These are phyloP conservation scores for Tolypocladium amazonense DNA, from an alignment of 2,329 filamentous ascomycete species.

Conservation along the genomic window DNA sequence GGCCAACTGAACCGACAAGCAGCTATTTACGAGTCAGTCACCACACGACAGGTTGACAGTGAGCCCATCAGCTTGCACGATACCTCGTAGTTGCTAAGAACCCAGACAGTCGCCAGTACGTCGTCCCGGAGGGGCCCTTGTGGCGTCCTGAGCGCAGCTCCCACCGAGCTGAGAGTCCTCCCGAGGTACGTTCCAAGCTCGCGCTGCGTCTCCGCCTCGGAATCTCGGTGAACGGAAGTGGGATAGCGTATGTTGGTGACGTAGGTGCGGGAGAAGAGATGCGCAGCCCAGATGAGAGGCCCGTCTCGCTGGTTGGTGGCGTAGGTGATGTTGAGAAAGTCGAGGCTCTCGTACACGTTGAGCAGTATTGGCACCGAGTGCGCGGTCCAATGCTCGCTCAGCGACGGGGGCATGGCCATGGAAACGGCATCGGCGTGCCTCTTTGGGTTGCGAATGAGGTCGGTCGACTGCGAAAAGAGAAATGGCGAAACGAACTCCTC, in stretches of 20 bases:
- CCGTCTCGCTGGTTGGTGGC: slow-evolving; percentile 14
- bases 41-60: neutral
- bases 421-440: neutral
- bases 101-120: slow-evolving; percentile 28
- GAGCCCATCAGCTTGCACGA: too few species aligned
- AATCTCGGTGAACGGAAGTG: slow-evolving; percentile 15
- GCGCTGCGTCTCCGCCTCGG: slow-evolving; percentile 13
- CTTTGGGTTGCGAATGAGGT: slow-evolving; percentile 5
- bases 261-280: slow-evolving; percentile 29
- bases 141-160: slow-evolving; percentile 21
- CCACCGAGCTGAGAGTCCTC: slow-evolving; percentile 25
- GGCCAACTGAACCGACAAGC: slow-evolving; percentile 24
- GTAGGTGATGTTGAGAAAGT: slow-evolving; percentile 22
- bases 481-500: neutral
- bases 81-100: slow-evolving; percentile 29
- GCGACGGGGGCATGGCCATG: slow-evolving; percentile 1
- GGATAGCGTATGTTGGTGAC: slow-evolving; percentile 24
- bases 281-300: slow-evolving; percentile 26
- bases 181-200: slow-evolving; percentile 25
- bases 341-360: slow-evolving; percentile 23
- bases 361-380: slow-evolving; percentile 28
- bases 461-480: neutral
- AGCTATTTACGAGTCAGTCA: slow-evolving; percentile 16
- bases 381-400: slow-evolving; percentile 26
- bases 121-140: slow-evolving; percentile 20